Evolutionary conservation across 345 rosid species (phyloP), one percentile per base, ranked within the genome.

Genomic region (Sisymbrium irio): DNA sequence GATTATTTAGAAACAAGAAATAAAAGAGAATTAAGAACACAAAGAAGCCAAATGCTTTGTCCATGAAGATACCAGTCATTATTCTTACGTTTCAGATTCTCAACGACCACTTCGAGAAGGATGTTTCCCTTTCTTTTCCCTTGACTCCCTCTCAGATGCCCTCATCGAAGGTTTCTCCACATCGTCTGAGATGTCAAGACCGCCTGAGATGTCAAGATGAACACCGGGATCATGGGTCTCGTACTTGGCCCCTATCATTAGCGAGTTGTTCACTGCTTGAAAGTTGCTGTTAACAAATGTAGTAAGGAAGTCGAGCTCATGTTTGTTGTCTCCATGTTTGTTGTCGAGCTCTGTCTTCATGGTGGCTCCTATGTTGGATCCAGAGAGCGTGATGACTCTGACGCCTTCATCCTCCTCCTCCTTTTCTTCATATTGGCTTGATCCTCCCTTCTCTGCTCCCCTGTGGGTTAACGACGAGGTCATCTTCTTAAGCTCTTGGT

Each of bases 181-280:
- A 56, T 76, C 71, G 3, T 71, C 96, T 0, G 85, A 72, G 49
- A 91, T 82, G 18, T 89, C 95, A 79, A 91, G 50, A 56, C 3
- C 25, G 25, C 25, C 25, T 22, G 25, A 22, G 3, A 22, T 22
- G 25, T 22, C 25, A 22, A 22, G 25, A 22, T 91, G 97, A 72
- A 94, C 95, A 0, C 97, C 97, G 0, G 98, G 98, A 64, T 91
- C 96, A 60, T 91, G 83, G 49, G 95, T 82, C 72, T 19, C 84
- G 82, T 89, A 85, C 28, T 47, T 62, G 72, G 89, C 85, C 2
- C 81, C 81, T 45, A 94, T 62, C 98, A 94, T 88, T 64, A 94
- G 81, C 1, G 98, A 94, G 75, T 94, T 94, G 81, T 91, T 91
- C 27, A 94, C 85, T 1, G 97, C 88, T 60, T 91, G 98, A 67